A percentile compares a stretch with the other conserved stretches of the same genome.
Evolutionary conservation across 495 filamentous ascomycete species (phyloP).

Genomic region (Eremomyces bilateralis): DNA sequence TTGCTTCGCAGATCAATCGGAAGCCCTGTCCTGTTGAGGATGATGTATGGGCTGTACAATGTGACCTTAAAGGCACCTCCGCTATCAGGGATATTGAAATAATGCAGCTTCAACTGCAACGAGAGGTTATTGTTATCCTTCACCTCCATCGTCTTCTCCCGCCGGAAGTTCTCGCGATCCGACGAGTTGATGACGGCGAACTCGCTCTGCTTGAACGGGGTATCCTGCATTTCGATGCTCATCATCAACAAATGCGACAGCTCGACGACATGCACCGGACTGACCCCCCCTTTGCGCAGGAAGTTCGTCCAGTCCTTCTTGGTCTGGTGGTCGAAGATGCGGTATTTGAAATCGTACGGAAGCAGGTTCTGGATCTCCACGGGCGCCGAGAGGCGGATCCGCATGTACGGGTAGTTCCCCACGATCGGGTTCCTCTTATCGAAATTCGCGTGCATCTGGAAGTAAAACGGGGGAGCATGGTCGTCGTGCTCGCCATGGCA

Average conservation of each 20-base stretch:
- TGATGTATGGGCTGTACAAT: constrained; percentile 78
- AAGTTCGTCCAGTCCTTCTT: constrained; percentile 99
- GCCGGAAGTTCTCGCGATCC: constrained; percentile 64
- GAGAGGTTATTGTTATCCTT: constrained; percentile 65
- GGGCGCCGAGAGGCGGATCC: constrained; percentile 68
- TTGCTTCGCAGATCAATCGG: constrained; percentile 79
- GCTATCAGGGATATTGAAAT: constrained; percentile 67
- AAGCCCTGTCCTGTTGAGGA: constrained; percentile 87
- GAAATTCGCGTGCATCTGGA: constrained; percentile 73
- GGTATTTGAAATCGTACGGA: constrained; percentile 96
- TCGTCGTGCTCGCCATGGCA: constrained; percentile 70
- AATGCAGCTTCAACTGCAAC: constrained; percentile 69
- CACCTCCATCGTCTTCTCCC: constrained; percentile 56
- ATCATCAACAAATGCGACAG: constrained; percentile 78
- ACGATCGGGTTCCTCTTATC: constrained; percentile 64
- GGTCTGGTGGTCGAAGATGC: constrained; percentile 94
- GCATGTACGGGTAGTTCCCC: constrained; percentile 82
- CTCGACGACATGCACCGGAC: constrained; percentile 91
- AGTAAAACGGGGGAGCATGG: constrained; percentile 69
- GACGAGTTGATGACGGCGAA: constrained; percentile 93
- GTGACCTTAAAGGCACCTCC: constrained; percentile 92
- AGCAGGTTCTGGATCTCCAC: constrained; percentile 87
- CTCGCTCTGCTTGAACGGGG: constrained; percentile 80
- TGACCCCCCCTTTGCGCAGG: constrained; percentile 81
- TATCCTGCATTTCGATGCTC: constrained; percentile 91